Evolutionary conservation across 768 basidiomycete species (phyloP).

Genomic region (Harrya chromipes): DNA sequence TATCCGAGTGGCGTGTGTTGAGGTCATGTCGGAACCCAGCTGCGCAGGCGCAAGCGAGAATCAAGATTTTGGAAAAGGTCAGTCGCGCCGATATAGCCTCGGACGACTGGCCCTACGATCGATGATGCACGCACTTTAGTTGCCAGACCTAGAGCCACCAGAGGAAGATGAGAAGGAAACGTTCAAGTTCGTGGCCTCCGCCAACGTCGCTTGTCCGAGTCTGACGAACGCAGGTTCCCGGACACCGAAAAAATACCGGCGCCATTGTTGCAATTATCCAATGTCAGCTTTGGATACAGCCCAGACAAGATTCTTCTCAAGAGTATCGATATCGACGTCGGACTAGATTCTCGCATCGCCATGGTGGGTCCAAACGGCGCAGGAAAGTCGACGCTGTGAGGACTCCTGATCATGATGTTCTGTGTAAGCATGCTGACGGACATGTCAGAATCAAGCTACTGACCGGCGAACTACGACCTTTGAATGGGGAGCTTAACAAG

Average conservation of each 20-base stretch:
- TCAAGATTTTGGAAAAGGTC: slow-evolving; percentile 74
- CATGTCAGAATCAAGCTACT: slow-evolving; percentile 74
- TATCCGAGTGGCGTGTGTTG: neutral
- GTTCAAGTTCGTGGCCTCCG: slow-evolving; percentile 61
- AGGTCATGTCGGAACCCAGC: slow-evolving; percentile 41
- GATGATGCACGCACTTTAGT: slow-evolving; percentile 36
- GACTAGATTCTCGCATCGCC: slow-evolving; percentile 92
- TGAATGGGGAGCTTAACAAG: slow-evolving; percentile 74
- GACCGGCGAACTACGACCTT: slow-evolving; percentile 18
- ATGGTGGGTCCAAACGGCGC: slow-evolving; percentile 95
- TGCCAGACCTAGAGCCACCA: slow-evolving; percentile 91
- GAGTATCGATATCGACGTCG: slow-evolving; percentile 84
- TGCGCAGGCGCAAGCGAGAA: slow-evolving; percentile 83
- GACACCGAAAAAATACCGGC: slow-evolving; percentile 98
- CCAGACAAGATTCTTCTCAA: slow-evolving; percentile 74
- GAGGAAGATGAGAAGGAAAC: slow-evolving; percentile 89
- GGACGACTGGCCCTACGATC: neutral
- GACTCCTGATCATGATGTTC: neutral
- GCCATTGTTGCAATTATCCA: slow-evolving; percentile 87
- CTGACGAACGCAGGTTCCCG: slow-evolving; percentile 61
- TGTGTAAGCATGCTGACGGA: slow-evolving; percentile 1
- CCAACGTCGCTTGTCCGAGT: neutral
- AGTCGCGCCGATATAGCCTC: neutral
- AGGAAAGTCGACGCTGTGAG: slow-evolving; percentile 93
- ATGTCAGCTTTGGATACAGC: slow-evolving; percentile 87